These are phyloP conservation scores for Kodamaea arcana DNA, from an alignment of 1,139 yeast genomes.

Conservation along the genomic window DNA sequence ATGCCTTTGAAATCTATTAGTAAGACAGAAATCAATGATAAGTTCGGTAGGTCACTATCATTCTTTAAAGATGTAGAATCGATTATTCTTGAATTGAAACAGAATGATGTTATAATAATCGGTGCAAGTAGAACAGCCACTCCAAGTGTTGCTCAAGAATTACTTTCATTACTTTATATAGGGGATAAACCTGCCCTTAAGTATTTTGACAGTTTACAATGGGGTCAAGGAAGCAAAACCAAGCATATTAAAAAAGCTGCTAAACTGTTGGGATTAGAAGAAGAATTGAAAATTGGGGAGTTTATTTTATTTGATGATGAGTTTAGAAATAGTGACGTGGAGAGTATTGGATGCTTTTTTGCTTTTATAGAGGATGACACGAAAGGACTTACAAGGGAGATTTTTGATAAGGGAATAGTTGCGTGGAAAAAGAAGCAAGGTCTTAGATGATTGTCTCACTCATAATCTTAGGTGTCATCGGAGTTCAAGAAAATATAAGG, in stretches of 20 bases:
- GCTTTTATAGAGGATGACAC: conserved; percentile 44
- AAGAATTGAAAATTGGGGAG: conserved; percentile 44
- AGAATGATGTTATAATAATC: conserved; percentile 44
- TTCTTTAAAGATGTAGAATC: conserved; percentile 60
- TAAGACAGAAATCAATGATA: conserved; percentile 33
- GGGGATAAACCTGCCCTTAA: conserved; percentile 44
- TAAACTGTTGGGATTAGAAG: conserved; percentile 30
- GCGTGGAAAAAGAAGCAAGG: conserved; percentile 31
- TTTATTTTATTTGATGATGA: conserved; percentile 72
- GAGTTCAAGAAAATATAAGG: too few relatives aligned
- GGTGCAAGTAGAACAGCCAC: conserved; percentile 69
- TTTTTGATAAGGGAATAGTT: conserved; percentile 43
- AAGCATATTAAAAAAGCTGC: conserved; percentile 52
- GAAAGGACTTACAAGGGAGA: conserved; percentile 46
- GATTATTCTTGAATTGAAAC: conserved; percentile 44
- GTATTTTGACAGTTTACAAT: conserved; percentile 52
- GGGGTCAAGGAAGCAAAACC: conserved; percentile 66
- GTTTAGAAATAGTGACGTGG: conserved; percentile 60
- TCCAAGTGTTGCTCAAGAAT: conserved; percentile 56
- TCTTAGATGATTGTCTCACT: too few relatives aligned
- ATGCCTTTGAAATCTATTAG: conserved; percentile 41
- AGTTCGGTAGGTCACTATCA: conserved; percentile 43
- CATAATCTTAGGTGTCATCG: too few relatives aligned
- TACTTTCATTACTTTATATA: conserved; percentile 48
- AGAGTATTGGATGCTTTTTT: conserved; percentile 56